Conservation (phyloP, 106 monocot genomes). For the Agapanthus africanus region DNA sequence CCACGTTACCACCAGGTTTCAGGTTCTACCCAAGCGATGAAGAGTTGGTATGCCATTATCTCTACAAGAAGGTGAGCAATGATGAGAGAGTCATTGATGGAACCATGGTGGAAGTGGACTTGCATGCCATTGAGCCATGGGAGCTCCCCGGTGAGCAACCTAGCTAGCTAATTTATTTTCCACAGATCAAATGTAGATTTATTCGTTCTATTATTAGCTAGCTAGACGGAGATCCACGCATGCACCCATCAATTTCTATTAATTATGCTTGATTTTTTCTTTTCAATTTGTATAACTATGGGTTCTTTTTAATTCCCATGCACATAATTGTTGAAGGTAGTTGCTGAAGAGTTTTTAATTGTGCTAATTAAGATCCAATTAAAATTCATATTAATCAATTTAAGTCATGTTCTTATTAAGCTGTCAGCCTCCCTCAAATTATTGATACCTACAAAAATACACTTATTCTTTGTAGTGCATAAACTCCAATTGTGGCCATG, state of each 20-base stretch:
- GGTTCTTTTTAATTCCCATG: not conserved
- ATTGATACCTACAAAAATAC: not conserved
- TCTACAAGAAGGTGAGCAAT: slow-evolving; percentile 78
- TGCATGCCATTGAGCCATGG: slow-evolving; percentile 79
- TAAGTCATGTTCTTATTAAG: not conserved
- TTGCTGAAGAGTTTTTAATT: too few species aligned
- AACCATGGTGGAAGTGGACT: too few species aligned
- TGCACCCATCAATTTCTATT: not conserved
- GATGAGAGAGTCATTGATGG: slow-evolving; percentile 37
- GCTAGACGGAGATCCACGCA: not conserved
- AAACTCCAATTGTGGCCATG: not conserved
- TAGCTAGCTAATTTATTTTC: not conserved
- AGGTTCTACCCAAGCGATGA: too few species aligned
- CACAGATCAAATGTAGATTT: not conserved
- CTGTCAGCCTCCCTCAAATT: not conserved
- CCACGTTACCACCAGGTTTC: too few species aligned
- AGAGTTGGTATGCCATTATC: too few species aligned
- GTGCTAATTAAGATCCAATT: too few species aligned
- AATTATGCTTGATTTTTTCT: not conserved
- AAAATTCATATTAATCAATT: not conserved
- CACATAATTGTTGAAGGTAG: not conserved
- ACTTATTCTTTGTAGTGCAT: not conserved
- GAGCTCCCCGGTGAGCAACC: slow-evolving; percentile 76
- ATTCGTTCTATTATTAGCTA: not conserved
- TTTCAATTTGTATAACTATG: not conserved